Percentiles rank a stretch among this genome's conserved stretches.
These are phyloP conservation scores for Candida ipomoeae DNA, from an alignment of 805 yeast species.

Conservation along the genomic window DNA sequence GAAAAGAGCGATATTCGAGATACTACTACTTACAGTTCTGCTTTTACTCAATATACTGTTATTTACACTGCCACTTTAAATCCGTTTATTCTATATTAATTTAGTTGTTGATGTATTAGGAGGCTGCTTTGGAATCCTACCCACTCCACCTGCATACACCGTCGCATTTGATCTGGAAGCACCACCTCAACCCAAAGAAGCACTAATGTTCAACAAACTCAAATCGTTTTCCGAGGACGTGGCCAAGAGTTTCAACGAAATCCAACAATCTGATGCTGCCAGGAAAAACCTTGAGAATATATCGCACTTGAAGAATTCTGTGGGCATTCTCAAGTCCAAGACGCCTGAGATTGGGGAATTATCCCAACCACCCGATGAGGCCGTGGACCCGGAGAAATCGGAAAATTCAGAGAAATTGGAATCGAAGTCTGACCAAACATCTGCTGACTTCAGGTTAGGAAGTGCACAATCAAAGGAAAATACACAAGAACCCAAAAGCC, in stretches of 20 bases:
- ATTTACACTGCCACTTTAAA: too few relatives aligned
- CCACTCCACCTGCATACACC: background rate
- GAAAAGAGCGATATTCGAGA: too few relatives aligned
- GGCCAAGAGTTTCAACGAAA: constrained; percentile 40
- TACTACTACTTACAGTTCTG: too few relatives aligned
- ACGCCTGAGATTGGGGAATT: constrained; percentile 48
- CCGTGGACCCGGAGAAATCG: constrained; percentile 13
- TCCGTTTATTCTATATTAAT: too few relatives aligned
- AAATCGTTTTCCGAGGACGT: constrained; percentile 43
- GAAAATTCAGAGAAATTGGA: background rate
- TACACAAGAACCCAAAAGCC: too few relatives aligned
- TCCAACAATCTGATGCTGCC: constrained; percentile 16
- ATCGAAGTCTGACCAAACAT: background rate
- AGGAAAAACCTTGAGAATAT: constrained; percentile 14
- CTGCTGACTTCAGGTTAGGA: too few relatives aligned
- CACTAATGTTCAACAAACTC: constrained; percentile 37
- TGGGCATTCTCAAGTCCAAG: constrained; percentile 31
- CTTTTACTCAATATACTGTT: too few relatives aligned
- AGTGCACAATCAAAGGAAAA: too few relatives aligned
- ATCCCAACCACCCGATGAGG: constrained; percentile 45
- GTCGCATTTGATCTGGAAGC: background rate
- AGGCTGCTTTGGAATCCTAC: background rate
- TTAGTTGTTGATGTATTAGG: too few relatives aligned
- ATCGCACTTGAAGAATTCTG: constrained; percentile 30
- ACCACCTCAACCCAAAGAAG: background rate